Conservation (phyloP, 805 yeast genomes). For the Peterozyma xylosa region DNA sequence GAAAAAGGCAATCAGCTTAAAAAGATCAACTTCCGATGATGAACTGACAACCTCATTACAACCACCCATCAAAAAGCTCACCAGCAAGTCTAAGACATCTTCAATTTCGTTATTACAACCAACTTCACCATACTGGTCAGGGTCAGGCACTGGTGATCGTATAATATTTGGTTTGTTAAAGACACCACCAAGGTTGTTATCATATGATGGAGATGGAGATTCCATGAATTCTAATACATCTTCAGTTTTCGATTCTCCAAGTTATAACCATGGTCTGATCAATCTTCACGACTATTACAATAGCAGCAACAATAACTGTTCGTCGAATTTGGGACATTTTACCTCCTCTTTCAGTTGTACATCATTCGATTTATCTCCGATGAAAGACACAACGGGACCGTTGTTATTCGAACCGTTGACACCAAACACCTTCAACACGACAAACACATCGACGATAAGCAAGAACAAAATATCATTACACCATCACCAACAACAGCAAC, state of each 20-base stretch:
- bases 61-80: constrained; percentile 3
- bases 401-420: constrained; percentile 52
- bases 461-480: not conserved
- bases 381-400: constrained; percentile 53
- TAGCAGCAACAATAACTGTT: constrained; percentile 31
- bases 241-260: constrained; percentile 8
- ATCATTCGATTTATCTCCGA: constrained; percentile 57
- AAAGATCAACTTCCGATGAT: constrained; percentile 11
- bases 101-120: constrained; percentile 29
- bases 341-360: constrained; percentile 63
- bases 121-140: constrained; percentile 31
- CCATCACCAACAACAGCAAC: not conserved
- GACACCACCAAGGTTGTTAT: constrained; percentile 11
- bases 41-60: constrained; percentile 8
- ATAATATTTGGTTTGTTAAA: constrained; percentile 19
- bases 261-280: constrained; percentile 17
- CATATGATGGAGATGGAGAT: not conserved
- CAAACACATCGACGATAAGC: constrained; percentile 2
- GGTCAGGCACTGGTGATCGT: constrained; percentile 31
- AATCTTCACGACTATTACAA: constrained; percentile 12
- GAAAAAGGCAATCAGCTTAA: not conserved
- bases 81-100: constrained; percentile 1
- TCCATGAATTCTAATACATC: constrained; percentile 3
- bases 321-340: constrained; percentile 19
- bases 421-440: constrained; percentile 28